These are phyloP conservation scores for Zea luxurians DNA, from an alignment of 176 grass and related monocot species.

Conservation along the genomic window DNA sequence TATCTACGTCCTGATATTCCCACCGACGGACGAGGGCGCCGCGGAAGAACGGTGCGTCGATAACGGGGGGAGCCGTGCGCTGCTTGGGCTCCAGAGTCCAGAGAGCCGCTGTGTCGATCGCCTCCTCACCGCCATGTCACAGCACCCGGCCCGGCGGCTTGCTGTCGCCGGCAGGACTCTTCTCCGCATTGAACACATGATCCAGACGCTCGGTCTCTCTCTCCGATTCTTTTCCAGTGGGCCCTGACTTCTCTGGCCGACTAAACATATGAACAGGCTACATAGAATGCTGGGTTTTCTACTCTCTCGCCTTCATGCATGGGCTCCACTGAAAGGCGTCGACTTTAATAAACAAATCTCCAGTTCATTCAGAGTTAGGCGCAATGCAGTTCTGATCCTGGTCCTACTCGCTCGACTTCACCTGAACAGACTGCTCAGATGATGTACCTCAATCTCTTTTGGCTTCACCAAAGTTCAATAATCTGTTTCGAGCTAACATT, in stretches of 20 bases:
- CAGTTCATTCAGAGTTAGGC: background rate
- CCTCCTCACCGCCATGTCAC: background rate
- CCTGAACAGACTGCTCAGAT: background rate
- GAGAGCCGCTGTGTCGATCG: background rate
- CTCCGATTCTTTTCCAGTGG: background rate
- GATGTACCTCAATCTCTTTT: background rate
- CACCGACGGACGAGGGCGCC: too few relatives aligned
- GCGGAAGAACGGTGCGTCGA: background rate
- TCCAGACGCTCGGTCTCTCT: conserved; percentile 13
- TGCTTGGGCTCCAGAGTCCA: background rate
- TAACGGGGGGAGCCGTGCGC: background rate
- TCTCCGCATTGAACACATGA: conserved; percentile 43
- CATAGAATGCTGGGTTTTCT: background rate
- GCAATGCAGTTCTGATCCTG: background rate
- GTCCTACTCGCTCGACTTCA: too few relatives aligned
- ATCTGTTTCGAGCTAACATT: background rate
- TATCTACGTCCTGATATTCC: too few relatives aligned
- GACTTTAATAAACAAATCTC: background rate
- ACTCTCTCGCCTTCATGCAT: background rate
- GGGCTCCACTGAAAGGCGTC: conserved; percentile 4
- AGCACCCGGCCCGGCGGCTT: background rate
- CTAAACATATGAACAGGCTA: background rate
- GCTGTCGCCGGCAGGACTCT: background rate
- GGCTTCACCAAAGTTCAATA: background rate
- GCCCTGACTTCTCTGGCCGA: background rate